phyloP scores from a whole-genome alignment of 768 basidiomycete species.

The Russula sp. region DNA sequence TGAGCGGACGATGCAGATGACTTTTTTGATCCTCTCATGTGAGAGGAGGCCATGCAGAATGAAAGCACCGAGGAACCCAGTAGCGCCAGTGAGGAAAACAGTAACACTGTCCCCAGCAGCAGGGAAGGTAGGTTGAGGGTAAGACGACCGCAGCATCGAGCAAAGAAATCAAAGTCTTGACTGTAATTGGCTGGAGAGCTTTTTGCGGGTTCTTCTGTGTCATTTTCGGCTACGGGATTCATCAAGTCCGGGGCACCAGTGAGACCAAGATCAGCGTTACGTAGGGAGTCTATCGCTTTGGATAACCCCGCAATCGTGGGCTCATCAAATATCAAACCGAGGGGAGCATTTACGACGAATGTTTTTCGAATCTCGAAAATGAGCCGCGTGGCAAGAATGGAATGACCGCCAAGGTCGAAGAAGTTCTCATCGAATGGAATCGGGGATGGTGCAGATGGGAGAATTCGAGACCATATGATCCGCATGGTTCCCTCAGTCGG shows the following conservation, averaged over 20 bases:
- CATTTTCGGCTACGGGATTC: constrained; percentile 1
- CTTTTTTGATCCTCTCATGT: constrained; percentile 69
- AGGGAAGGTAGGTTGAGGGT: constrained; percentile 57
- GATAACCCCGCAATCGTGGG: constrained; percentile 83
- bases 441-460: constrained; percentile 72
- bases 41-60: constrained; percentile 77
- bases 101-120: constrained; percentile 56
- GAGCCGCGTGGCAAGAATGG: constrained; percentile 94
- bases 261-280: constrained; percentile 79
- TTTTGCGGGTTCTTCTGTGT: background rate
- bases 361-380: constrained; percentile 95
- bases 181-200: constrained; percentile 42
- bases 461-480: constrained; percentile 77
- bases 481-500: constrained; percentile 79
- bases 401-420: constrained; percentile 98
- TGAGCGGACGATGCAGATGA: constrained; percentile 89
- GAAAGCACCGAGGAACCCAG: constrained; percentile 95
- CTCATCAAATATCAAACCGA: constrained; percentile 87
- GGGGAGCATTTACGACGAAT: constrained; percentile 86
- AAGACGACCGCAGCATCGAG: constrained; percentile 55
- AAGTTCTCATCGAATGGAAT: constrained; percentile 92
- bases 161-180: constrained; percentile 67
- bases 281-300: constrained; percentile 66
- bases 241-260: constrained; percentile 36
- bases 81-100: constrained; percentile 94